Evolutionary conservation across 2,329 filamentous ascomycete species (phyloP), one percentile per base, ranked within the genome.

Genomic region (Epichloe amarillans): DNA sequence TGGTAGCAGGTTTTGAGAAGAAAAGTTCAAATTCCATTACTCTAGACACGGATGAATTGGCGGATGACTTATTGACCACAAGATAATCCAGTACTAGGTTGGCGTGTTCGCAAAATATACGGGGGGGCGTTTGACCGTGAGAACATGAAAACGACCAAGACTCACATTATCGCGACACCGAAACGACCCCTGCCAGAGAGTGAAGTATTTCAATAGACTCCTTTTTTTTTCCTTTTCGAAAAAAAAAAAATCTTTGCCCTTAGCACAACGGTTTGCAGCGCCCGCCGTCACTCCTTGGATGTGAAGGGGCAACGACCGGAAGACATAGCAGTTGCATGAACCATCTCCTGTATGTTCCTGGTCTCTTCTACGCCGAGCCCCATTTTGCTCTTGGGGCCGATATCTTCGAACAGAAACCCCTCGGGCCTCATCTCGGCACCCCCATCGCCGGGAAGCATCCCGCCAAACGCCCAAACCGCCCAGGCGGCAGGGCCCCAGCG

Each of bases 401-500:
- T 63, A 46, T 87, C 79, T 19, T 73, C 68, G 43, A 79, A 72
- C 2, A 70, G 56, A 57, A 80, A 83, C 0, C 77, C 77, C 21
- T 74, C 61, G 0, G 74, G 66, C 59, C 71, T 64, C 59, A 71
- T 69, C 37, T 59, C 57, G 10, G 50, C 50, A 21, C 46, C 46
- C 5, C 63, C 64, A 26, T 70, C 66, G 3, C 73, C 73, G 2
- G 76, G 75, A 1, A 77, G 54, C 33, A 66, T 66, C 1, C 69
- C 73, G 8, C 74, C 75, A 44, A 62, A 55, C 7, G 67, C 46
- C 60, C 72, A 62, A 19, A 68, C 61, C 4, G 77, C 52, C 71
- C 73, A 73, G 0, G 73, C 80, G 53, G 64, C 62, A 0, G 74
- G 81, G 2, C 77, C 79, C 80, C 77, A 88, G 52, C 78, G 76